phyloP scores from a whole-genome alignment of 73 alveolate genomes.

The Paraurostyla sp. region DNA sequence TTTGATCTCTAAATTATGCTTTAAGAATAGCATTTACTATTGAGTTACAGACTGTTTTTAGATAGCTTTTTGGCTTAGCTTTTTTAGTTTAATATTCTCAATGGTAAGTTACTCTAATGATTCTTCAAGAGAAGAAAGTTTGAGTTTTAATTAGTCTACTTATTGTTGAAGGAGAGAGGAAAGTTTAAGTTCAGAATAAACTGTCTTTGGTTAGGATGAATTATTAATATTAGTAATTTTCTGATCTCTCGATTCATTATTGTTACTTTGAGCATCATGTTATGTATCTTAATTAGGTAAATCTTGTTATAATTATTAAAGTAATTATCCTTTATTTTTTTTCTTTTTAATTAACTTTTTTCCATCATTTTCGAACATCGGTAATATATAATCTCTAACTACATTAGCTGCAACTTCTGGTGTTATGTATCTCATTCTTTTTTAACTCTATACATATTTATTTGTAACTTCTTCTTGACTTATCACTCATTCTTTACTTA shows the following conservation, averaged over 20 bases:
- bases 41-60: too few relatives aligned
- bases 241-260: neutral
- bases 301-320: neutral
- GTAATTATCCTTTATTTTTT: neutral
- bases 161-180: conserved; percentile 4
- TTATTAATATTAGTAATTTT: neutral
- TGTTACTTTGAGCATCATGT: neutral
- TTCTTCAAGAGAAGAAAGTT: neutral
- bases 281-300: neutral
- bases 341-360: conserved; percentile 7
- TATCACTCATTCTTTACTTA: neutral
- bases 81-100: too few relatives aligned
- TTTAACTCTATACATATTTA: neutral
- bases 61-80: too few relatives aligned
- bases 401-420: conserved; percentile 81
- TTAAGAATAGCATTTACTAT: too few relatives aligned
- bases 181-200: conserved; percentile 19
- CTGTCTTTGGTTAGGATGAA: too few relatives aligned
- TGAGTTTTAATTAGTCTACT: neutral
- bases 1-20: neutral
- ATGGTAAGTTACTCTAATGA: neutral
- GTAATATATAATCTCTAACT: conserved; percentile 69
- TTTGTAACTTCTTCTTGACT: neutral
- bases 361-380: conserved; percentile 76
- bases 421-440: conserved; percentile 41